Percentiles rank a stretch among this genome's conserved stretches.
Conservation (phyloP, 495 filamentous ascomycete genomes). For the Sabuloglossum arenarium region DNA sequence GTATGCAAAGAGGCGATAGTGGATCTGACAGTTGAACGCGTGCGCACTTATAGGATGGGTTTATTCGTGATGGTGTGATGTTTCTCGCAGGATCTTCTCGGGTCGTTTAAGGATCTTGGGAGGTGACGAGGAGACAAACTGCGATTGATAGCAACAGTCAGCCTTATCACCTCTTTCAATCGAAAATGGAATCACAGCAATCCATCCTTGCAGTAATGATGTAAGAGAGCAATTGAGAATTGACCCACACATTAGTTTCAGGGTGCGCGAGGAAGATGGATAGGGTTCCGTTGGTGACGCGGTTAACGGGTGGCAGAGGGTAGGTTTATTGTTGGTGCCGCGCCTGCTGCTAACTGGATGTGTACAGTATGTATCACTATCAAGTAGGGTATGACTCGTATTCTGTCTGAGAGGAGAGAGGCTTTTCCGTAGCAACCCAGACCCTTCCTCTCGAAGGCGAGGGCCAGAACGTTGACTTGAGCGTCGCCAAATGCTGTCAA, state of each 20-base stretch:
- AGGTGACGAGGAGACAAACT: neutral
- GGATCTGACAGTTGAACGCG: neutral
- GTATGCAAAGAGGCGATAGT: neutral
- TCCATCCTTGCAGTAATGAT: neutral
- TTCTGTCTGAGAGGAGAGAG: too few species aligned
- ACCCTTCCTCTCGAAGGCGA: neutral
- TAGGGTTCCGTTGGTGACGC: neutral
- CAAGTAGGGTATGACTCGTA: too few species aligned
- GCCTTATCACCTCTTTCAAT: neutral
- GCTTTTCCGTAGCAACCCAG: neutral
- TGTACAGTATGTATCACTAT: neutral
- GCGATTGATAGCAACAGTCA: neutral
- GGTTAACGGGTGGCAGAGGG: neutral
- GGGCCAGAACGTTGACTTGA: neutral
- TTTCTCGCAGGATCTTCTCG: neutral
- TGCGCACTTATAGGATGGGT: neutral
- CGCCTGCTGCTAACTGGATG: neutral
- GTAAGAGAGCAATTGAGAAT: neutral
- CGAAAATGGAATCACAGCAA: neutral
- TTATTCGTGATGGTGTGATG: neutral
- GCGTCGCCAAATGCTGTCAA: neutral
- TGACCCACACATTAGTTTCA: neutral
- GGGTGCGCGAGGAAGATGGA: neutral
- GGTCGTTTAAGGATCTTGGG: neutral
- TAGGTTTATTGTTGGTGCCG: neutral